Evolutionary conservation across 1,139 yeast species (phyloP), one percentile per base, ranked within the genome.

Genomic region (Sugiyamaella pinicola): DNA sequence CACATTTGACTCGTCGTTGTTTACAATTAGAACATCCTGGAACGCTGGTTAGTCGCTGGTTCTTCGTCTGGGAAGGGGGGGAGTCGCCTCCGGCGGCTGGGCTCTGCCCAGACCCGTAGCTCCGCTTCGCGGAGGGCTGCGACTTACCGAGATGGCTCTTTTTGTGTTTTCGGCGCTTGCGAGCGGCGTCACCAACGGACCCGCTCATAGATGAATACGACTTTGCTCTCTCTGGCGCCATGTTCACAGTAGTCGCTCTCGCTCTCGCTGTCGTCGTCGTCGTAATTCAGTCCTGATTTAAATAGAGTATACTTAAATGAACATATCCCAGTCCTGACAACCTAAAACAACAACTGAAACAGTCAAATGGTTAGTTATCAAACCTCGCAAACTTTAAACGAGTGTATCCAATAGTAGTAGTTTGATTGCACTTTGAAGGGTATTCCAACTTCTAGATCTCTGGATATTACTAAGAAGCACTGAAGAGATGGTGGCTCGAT

Each of bases 1-100:
- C 87, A 68, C 88, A 83, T 64, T 83, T 83, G 64, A 83, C 82
- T 55, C 87, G 71, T 56, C 87, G 75, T 60, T 80, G 77, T 61
- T 83, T 82, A 69, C 88, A 83, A 37, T 85, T 82, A 4, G 83
- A 82, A 69, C 88, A 83, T 29, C 85, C 84, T 52, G 53, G 40
- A 26, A 26, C 31, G 12, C 12, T 3, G 31, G 31, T 26, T 26
- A 26, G 31, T 26, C 12, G 31, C n/a, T n/a, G n/a, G n/a, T n/a
- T n/a, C n/a, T n/a, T n/a, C n/a, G n/a, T n/a, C n/a, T 26, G 31
- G 9, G 9, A n/a, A n/a, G 31, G 31, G 31, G 31, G 9, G 31
- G 31, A n/a, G 31, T 26, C 31, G 31, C 31, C 31, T 26, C 31
- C 31, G 31, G 31, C 31, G 31, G 31, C 31, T 26, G 31, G 31